Evolutionary conservation across 306 rosid genomes (phyloP).

Genomic region (Gastrolobium villosum): DNA sequence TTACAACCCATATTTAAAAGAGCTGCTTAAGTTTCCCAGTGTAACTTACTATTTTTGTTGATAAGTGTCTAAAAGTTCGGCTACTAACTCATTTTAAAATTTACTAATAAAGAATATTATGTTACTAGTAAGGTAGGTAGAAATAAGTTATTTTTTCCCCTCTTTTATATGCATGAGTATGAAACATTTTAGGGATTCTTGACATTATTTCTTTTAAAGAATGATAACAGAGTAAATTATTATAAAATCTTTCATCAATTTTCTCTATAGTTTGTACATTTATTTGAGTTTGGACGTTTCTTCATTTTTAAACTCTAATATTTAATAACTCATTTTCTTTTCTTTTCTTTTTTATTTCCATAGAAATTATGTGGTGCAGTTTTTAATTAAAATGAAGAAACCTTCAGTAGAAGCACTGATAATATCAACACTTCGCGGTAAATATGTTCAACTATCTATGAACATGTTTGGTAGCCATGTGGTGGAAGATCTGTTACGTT

Average conservation of each 20-base stretch:
- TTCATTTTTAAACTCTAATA: background rate
- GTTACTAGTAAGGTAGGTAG: background rate
- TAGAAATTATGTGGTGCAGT: conserved; percentile 68
- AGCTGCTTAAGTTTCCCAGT: background rate
- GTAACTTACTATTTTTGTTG: background rate
- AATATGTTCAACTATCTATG: conserved; percentile 46
- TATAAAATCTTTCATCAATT: background rate
- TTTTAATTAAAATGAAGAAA: background rate
- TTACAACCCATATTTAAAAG: background rate
- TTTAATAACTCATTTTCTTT: too few species aligned
- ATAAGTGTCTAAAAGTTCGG: background rate
- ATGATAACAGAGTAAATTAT: too few species aligned
- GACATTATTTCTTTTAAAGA: too few species aligned
- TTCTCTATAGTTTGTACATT: background rate
- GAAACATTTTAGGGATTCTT: too few species aligned
- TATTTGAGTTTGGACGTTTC: background rate
- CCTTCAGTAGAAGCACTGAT: background rate
- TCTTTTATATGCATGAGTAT: too few species aligned
- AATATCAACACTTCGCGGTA: conserved; percentile 15
- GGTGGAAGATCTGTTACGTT: conserved; percentile 47
- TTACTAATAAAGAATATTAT: background rate
- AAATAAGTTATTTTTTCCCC: background rate
- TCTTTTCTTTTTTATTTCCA: background rate
- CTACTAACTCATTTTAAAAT: background rate
- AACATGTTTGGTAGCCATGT: conserved; percentile 63